These are phyloP conservation scores for Apophysomyces trapeziformis DNA, from an alignment of 371 early-diverging fungal species.

Conservation along the genomic window DNA sequence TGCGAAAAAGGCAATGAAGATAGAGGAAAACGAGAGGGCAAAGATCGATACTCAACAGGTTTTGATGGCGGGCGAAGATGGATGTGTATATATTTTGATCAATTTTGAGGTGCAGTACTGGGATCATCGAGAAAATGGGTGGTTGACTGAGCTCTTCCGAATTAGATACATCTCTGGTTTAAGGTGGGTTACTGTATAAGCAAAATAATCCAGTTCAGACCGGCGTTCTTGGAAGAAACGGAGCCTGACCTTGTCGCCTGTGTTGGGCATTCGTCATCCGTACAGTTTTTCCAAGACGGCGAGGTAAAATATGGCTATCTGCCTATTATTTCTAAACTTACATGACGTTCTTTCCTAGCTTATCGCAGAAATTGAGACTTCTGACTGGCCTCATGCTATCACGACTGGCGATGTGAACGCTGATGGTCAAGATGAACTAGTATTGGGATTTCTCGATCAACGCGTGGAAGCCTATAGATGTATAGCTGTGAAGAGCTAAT, in stretches of 20 bases:
- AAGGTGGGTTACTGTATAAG: conserved; percentile 39
- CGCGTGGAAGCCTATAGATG: conserved; percentile 48
- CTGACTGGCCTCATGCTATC: conserved; percentile 50
- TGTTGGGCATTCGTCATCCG: conserved; percentile 44
- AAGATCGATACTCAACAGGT: conserved; percentile 34
- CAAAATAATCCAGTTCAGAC: conserved; percentile 39
- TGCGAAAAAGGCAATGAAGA: not conserved
- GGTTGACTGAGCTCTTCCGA: not conserved
- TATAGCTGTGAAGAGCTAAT: not conserved
- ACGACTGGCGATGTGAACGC: conserved; percentile 52
- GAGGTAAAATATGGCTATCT: conserved; percentile 25
- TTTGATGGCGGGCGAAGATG: conserved; percentile 49
- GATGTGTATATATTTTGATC: conserved; percentile 47
- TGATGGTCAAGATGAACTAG: conserved; percentile 50
- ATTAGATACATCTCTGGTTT: conserved; percentile 41
- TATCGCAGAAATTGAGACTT: conserved; percentile 34
- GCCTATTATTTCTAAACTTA: not conserved
- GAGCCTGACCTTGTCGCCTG: conserved; percentile 51
- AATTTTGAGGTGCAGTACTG: conserved; percentile 37
- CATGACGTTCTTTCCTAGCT: conserved; percentile 17
- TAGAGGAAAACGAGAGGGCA: conserved; percentile 1
- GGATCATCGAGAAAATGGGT: no score
- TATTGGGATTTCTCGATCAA: conserved; percentile 47
- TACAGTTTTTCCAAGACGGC: conserved; percentile 41
- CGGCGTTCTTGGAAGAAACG: conserved; percentile 24